Base-by-base conservation (phyloP, 2,329 filamentous ascomycete species). In the Clarireedia monteithiana region DNA sequence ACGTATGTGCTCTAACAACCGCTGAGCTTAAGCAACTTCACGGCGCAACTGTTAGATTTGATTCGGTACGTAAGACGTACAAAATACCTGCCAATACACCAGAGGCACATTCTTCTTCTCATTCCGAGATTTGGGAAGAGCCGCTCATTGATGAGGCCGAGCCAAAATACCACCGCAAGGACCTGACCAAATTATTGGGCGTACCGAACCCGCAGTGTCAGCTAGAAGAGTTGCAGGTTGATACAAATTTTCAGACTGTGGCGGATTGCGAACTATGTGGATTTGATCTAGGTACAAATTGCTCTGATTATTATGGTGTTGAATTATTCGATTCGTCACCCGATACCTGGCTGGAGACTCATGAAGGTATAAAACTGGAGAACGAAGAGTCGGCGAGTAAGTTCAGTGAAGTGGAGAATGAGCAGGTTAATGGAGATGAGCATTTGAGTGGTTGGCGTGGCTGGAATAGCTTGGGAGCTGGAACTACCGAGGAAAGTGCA, bases 241-340 rank as follows among this genome's bases (percentile, higher is more conserved):
- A 50, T 5, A 34, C 38, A n/a, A 38, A 50, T 50, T 55, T 50
- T 44, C 47, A 55, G 38, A 50, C 50, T 17, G 53, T 55, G n/a
- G 53, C 53, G 5, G 47, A 40, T 5, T 40, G 47, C 15, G 38
- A 55, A n/a, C 44, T 23, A 26, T 47, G 27, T 55, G 47, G 53
- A 17, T 55, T 55, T 27, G 53, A 50, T 27, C 15, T 55, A 2
- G 34, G 50, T 10, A 44, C 46, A 6, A 55, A 55, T 6, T 55
- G 50, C 36, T 55, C 53, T 15, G 47, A 27, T 55, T 38, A 55
- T n/a, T 55, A 50, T 45, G 38, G 47, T 2, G 14, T 55, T 7
- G 47, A 46, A 36, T 39, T 55, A 6, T 50, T 55, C 44, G 53
- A 55, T 47, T 23, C 44, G 6, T 15, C 44, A 6, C 24, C 44